Evolutionary conservation across 192 early-diverging fungal genomes (phyloP), one percentile per base, ranked within the genome.

Genomic region (Backusella tarrabulga): DNA sequence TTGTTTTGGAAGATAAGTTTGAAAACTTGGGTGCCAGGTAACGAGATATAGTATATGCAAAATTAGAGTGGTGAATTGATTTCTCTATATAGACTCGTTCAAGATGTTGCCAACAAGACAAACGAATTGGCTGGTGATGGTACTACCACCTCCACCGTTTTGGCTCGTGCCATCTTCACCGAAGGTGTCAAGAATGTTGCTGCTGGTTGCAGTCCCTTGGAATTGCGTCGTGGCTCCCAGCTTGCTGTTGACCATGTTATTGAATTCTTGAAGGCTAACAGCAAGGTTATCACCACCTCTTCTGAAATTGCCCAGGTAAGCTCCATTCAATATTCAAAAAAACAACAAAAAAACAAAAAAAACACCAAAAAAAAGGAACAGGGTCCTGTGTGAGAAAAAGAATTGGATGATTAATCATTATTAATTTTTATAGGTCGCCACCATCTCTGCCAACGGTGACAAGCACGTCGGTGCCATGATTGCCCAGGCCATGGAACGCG

Each of bases 41-140:
- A 84, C 44, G 67, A 63, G 3, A 36, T 26, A 69, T 40, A 69
- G 19, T 23, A 23, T 38, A 38, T n/a, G 15, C 23, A 14, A 35
- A 21, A 8, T 40, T 40, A 32, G 32, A 32, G 8, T 32, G 15
- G 12, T 44, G 42, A 42, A 50, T 50, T 72, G 32, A 46, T 44
- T 44, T 44, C 5, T 0, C 46, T 35, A 14, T 44, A 1, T n/a
- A 91, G 92, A 67, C 90, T 99, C 44, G 97, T 99, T 68, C 97
- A 99, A 85, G 98, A 99, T 88, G 98, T 99, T 69, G 98, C 98
- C 69, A 98, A 97, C 92, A 99, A 99, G 92, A 97, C 98, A 74
- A 99, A 99, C 87, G 98, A 99, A 88, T 87, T 92, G 79, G 98
- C 98, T 75, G 98, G 98, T 80, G 98, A 99, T 86, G 98, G 98